Base-by-base conservation (phyloP, 495 filamentous ascomycete species). In the Rhizodiscina lignyota region DNA sequence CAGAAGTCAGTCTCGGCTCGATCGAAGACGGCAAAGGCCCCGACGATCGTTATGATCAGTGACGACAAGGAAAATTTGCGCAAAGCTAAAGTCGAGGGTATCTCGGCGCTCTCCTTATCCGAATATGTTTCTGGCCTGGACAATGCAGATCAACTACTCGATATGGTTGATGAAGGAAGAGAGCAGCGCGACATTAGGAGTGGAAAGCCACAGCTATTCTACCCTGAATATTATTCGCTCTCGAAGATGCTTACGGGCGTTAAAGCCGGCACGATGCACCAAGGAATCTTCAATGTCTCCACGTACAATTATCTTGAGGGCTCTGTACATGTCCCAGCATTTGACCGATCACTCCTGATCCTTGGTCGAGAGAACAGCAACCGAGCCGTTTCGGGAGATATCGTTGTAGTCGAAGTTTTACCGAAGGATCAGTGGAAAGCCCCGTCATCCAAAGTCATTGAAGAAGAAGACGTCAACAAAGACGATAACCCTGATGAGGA, bases 271-370 rank as follows among this genome's bases (percentile, higher is more conserved):
- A 76, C 77, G 17, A 57, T 97, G 29, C 89, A 96, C 54, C 86
- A 96, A 55, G 89, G 89, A 26, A 73, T 79, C 12, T 97, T 91
- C 61, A 93, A 87, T 47, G 82, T 96, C 18, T 96, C 89, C 6
- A 82, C 83, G 5, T 97, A 96, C 63, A 96, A 97, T 54, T 96
- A 93, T 49, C 62, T 96, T 20, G 91, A 96, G 53, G 91, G 83
- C 5, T 82, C 82, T 8, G 76, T 96, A 32, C 76, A 83, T 47
- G 85, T 93, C 4, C 68, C 84, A 13, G 73, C 84, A 15, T 96
- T 97, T 46, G 82, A 92, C 34, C 86, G 81, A 43, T 63, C 84
- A 5, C 70, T 97, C 21, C 61, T 96, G 11, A 72, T 97, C 36
- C 62, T 94, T 10, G 89, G 89, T n/a, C 67, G 89, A 32, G 86